Conservation (phyloP, 1,284 basidiomycete species). For the Pseudozyma sp. region DNA sequence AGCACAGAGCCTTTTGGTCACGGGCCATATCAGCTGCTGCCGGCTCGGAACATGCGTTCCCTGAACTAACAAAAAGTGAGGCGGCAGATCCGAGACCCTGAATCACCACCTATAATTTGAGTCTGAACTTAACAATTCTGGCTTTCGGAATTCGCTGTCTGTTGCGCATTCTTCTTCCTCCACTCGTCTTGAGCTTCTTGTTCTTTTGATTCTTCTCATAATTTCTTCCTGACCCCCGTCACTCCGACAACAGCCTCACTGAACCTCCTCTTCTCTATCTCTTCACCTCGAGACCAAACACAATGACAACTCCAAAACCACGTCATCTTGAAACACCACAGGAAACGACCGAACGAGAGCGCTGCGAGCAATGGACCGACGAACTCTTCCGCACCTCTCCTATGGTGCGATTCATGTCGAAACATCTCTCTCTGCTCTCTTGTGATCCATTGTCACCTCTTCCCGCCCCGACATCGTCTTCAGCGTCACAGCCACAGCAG, state of each 20-base stretch:
- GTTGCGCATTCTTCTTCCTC: not conserved
- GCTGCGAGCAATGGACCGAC: constrained; percentile 63
- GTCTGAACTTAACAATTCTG: no score
- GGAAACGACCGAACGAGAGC: constrained; percentile 41
- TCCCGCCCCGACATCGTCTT: not conserved
- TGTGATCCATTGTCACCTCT: constrained; percentile 55
- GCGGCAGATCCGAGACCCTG: not conserved
- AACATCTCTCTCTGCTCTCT: constrained; percentile 61
- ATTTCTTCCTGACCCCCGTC: no score
- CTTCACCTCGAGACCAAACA: not conserved
- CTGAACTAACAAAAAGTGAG: not conserved
- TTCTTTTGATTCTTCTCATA: not conserved
- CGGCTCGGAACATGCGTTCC: not conserved
- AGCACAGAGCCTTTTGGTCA: no score
- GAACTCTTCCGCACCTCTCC: constrained; percentile 63
- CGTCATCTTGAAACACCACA: constrained; percentile 43
- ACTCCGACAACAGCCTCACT: not conserved
- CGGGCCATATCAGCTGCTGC: no score
- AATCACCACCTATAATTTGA: not conserved
- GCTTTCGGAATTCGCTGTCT: no score
- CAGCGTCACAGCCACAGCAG: not conserved
- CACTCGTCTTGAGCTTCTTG: not conserved
- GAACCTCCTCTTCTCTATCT: constrained; percentile 10
- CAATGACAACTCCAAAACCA: constrained; percentile 30
- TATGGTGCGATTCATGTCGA: constrained; percentile 68